Conservation (phyloP, 2,329 filamentous ascomycete genomes). For the Cladosporium sp. region DNA sequence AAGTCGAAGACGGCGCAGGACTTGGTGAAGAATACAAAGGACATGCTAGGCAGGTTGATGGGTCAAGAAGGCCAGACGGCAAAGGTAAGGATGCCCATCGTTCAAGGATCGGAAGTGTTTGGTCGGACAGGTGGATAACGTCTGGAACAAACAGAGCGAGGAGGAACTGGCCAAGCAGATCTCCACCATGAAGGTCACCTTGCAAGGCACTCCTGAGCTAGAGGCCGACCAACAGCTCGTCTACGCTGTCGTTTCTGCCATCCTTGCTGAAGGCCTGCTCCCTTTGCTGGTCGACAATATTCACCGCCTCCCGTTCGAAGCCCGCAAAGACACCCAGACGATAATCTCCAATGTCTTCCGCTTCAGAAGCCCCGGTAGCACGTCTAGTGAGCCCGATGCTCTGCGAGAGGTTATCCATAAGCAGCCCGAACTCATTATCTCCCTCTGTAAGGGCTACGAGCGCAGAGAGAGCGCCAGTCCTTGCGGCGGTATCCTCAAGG, state of each 20-base stretch:
- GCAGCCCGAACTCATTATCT: constrained; percentile 79
- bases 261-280: constrained; percentile 86
- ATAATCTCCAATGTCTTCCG: constrained; percentile 94
- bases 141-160: constrained; percentile 58
- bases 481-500: constrained; percentile 81
- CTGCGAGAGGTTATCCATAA: constrained; percentile 84
- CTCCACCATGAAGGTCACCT: constrained; percentile 82
- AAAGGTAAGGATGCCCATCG: constrained; percentile 46
- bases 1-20: constrained; percentile 59
- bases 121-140: background rate
- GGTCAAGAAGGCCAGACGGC: constrained; percentile 46
- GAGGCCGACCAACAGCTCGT: constrained; percentile 85
- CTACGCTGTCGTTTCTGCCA: constrained; percentile 74
- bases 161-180: constrained; percentile 86
- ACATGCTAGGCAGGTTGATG: constrained; percentile 54
- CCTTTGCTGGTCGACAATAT: constrained; percentile 78
- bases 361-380: constrained; percentile 66
- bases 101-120: background rate
- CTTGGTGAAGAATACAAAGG: constrained; percentile 58
- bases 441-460: constrained; percentile 84
- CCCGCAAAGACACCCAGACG: constrained; percentile 89
- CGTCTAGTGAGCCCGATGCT: constrained; percentile 71
- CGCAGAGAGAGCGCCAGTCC: constrained; percentile 87
- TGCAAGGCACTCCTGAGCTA: constrained; percentile 89
- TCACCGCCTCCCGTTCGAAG: constrained; percentile 85